Evolutionary conservation across 2,329 filamentous ascomycete genomes (phyloP).

Genomic region (Neurospora sp.): DNA sequence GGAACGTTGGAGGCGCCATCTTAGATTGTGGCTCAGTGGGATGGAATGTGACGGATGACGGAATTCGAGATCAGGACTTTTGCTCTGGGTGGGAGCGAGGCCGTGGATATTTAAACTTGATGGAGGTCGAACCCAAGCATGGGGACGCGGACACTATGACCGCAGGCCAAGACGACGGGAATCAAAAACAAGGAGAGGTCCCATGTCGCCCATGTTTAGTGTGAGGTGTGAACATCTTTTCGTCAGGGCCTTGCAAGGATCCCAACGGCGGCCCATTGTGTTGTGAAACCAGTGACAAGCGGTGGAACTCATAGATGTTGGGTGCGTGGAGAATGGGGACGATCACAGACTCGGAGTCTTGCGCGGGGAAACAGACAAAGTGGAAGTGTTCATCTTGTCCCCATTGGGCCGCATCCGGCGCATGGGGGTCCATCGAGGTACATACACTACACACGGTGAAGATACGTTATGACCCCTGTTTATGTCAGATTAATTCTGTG

Average conservation of each 20-base stretch:
- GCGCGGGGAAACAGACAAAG: not conserved
- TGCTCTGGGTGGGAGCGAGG: not conserved
- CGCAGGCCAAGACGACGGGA: not conserved
- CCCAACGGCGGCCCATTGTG: not conserved
- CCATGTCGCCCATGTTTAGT: not conserved
- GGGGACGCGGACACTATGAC: not conserved
- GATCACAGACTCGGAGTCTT: not conserved
- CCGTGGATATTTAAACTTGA: not conserved
- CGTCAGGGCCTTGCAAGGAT: not conserved
- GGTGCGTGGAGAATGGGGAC: not conserved
- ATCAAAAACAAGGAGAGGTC: not conserved
- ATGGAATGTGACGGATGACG: not conserved
- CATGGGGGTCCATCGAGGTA: not conserved
- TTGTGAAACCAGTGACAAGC: not conserved
- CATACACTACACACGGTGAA: not conserved
- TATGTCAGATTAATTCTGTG: too few relatives aligned
- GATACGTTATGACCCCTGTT: not conserved
- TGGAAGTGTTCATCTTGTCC: not conserved
- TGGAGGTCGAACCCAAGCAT: not conserved
- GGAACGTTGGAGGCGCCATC: slow-evolving; percentile 46
- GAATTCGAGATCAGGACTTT: not conserved
- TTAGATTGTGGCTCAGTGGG: slow-evolving; percentile 5
- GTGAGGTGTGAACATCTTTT: not conserved
- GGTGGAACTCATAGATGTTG: not conserved
- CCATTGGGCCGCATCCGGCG: not conserved